Percentiles rank a stretch among this genome's conserved stretches.
These are phyloP conservation scores for Aschersonia sp. DNA, from an alignment of 2,329 filamentous ascomycete genomes.

Conservation along the genomic window DNA sequence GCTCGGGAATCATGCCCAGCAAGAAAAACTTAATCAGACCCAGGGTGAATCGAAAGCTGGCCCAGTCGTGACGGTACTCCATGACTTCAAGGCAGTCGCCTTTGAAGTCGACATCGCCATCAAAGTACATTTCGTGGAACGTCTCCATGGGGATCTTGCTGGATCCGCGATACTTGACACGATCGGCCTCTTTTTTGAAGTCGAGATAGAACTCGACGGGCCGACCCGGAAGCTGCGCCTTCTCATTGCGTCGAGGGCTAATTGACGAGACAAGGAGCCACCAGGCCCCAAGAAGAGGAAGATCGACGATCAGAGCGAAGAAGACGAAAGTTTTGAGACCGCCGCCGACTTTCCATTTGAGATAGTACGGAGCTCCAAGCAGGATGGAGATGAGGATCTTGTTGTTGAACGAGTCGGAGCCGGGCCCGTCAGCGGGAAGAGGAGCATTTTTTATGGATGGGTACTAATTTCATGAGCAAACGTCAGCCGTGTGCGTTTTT, in stretches of 20 bases:
- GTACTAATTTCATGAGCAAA: background rate
- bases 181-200: conserved; percentile 53
- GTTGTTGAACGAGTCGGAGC: conserved; percentile 81
- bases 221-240: conserved; percentile 71
- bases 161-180: conserved; percentile 56
- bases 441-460: conserved; percentile 85
- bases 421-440: conserved; percentile 75
- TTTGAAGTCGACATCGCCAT: conserved; percentile 89
- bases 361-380: conserved; percentile 57
- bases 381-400: conserved; percentile 57
- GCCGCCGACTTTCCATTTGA: conserved; percentile 76
- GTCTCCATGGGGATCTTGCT: conserved; percentile 82
- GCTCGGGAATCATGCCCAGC: conserved; percentile 73
- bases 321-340: conserved; percentile 82
- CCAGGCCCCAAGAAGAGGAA: conserved; percentile 69
- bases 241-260: conserved; percentile 84
- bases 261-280: conserved; percentile 71
- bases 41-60: conserved; percentile 80
- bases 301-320: conserved; percentile 59
- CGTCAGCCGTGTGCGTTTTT: too few relatives aligned
- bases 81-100: conserved; percentile 78
- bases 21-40: conserved; percentile 78
- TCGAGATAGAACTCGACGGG: conserved; percentile 83
- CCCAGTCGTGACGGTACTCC: conserved; percentile 96
- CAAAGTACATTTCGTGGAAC: conserved; percentile 97